Conservation (phyloP, 257 asterid species). For the Cynanchum wilfordii region DNA sequence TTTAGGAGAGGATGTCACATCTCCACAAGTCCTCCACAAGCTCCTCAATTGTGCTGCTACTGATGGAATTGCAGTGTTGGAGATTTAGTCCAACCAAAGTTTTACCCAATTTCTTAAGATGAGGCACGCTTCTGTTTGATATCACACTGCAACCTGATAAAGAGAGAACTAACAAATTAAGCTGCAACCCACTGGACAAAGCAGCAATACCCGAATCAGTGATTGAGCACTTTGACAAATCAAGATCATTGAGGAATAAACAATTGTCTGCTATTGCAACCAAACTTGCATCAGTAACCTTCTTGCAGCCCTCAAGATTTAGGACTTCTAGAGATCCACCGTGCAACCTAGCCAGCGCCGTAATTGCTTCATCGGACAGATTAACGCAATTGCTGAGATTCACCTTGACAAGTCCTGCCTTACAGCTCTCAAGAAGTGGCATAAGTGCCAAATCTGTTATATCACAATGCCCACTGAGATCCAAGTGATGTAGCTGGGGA, state of each 20-base stretch:
- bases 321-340: slow-evolving; percentile 59
- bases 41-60: slow-evolving; percentile 45
- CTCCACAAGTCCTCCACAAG: slow-evolving; percentile 71
- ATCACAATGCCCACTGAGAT: slow-evolving; percentile 66
- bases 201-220: slow-evolving; percentile 65
- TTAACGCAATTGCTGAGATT: slow-evolving; percentile 58
- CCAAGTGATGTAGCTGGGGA: slow-evolving; percentile 70
- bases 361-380: slow-evolving; percentile 49
- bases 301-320: slow-evolving; percentile 73
- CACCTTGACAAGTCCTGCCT: slow-evolving; percentile 61
- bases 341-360: slow-evolving; percentile 50
- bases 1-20: slow-evolving; percentile 74
- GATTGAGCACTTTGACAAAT: slow-evolving; percentile 62
- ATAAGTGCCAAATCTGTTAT: slow-evolving; percentile 71
- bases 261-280: slow-evolving; percentile 54
- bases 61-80: slow-evolving; percentile 61
- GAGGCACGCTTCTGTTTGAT: slow-evolving; percentile 52
- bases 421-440: slow-evolving; percentile 57
- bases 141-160: slow-evolving; percentile 68
- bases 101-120: slow-evolving; percentile 57
- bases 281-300: slow-evolving; percentile 60
- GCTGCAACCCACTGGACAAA: slow-evolving; percentile 49
- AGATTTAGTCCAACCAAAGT: slow-evolving; percentile 64
- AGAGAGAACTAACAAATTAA: slow-evolving; percentile 65
- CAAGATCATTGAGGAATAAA: slow-evolving; percentile 65